Evolutionary conservation across 2,329 filamentous ascomycete genomes (phyloP), one percentile per base, ranked within the genome.

Genomic region (Ambrosiella cleistominuta): DNA sequence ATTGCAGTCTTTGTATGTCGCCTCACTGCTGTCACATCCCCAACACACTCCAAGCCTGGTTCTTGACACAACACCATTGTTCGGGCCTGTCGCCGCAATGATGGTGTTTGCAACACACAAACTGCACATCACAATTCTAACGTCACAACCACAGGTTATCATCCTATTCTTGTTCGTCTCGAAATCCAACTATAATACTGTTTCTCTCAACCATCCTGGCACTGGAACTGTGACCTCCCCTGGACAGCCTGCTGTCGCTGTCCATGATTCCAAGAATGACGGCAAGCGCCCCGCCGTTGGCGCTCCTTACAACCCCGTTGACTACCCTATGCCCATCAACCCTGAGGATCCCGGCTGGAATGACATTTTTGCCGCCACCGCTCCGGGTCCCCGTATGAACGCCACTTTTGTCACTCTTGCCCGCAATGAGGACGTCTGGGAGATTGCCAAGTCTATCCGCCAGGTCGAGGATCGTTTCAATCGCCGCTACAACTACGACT

Each of bases 401-500:
- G 93, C 94, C 55, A 98, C 93, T 9, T 98, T 98, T 67, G 89
- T 98, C 57, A 95, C 90, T 19, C 80, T 98, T 61, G 93, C 93
- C 57, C 85, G 93, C 66, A 98, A 98, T 73, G 78, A 75, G 58
- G 93, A 98, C 68, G 74, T 97, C 36, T 98, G 93, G 93, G 93
- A 98, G 55, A 95, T 98, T 67, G 87, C 89, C 62, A 82, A 88
- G 66, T 96, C 90, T 11, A 98, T 98, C 67, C 88, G 93, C 59
- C 88, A 95, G 68, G 83, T 98, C 59, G 93, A 98, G 72, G 93
- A 98, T 71, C 87, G 93, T 67, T 98, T 98, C 81, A 98, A 98
- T 75, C 82, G 83, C 66, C 86, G 91, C 66, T 97, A 86, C 75
- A 84, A 95, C 75, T 98, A 98, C 72, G 91, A 97, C 69, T 98